Evolutionary conservation across 768 basidiomycete genomes (phyloP).

Genomic region (Collybia sordida): DNA sequence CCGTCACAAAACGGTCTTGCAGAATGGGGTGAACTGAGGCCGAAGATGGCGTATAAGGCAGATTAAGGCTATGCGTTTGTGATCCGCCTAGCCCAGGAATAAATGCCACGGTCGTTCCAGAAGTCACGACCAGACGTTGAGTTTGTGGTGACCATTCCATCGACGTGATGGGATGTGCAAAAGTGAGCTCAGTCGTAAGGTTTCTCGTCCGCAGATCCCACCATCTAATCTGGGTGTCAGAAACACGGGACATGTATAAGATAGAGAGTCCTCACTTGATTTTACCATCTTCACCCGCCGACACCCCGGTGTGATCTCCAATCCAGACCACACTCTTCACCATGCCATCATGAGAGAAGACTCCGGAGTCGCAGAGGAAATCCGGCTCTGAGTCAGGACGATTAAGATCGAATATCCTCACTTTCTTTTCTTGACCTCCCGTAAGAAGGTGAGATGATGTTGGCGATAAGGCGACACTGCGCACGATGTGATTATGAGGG

Average conservation of each 20-base stretch:
- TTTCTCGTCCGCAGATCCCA: conserved; percentile 89
- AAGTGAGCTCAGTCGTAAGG: conserved; percentile 67
- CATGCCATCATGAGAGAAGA: conserved; percentile 80
- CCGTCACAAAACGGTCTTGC: conserved; percentile 91
- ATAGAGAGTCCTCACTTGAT: conserved; percentile 63
- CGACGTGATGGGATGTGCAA: conserved; percentile 82
- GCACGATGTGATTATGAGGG: conserved; percentile 97
- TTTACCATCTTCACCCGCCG: conserved; percentile 88
- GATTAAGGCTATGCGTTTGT: conserved; percentile 71
- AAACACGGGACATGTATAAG: conserved; percentile 8
- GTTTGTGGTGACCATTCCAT: conserved; percentile 90
- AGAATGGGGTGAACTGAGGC: conserved; percentile 91
- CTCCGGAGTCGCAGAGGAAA: conserved; percentile 63
- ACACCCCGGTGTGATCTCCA: conserved; percentile 82
- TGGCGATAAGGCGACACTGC: conserved; percentile 87
- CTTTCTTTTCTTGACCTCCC: conserved; percentile 97
- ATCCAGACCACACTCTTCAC: conserved; percentile 95
- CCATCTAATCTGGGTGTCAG: conserved; percentile 58
- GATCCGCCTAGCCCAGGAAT: conserved; percentile 72
- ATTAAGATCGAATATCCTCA: conserved; percentile 88
- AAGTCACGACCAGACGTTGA: conserved; percentile 83
- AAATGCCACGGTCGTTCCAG: conserved; percentile 91
- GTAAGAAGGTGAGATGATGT: conserved; percentile 70
- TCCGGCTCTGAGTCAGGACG: conserved; percentile 87
- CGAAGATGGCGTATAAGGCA: conserved; percentile 88